Conservation (phyloP, 331 rosid genomes). For the Malus hybrid region DNA sequence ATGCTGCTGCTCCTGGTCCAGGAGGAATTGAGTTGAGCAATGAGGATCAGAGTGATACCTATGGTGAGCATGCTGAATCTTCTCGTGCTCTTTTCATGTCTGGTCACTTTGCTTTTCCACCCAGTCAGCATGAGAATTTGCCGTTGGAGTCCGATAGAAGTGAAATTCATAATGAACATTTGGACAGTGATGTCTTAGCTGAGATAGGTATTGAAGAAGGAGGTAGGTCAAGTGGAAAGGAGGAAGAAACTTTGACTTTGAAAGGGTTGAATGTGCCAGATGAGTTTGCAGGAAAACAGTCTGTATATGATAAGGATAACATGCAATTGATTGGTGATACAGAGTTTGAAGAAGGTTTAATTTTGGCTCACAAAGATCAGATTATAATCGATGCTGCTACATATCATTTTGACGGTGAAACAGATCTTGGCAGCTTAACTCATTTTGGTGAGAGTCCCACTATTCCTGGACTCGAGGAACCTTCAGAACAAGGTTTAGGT, state of each 20-base stretch:
- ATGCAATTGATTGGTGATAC: constrained; percentile 27
- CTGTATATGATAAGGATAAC: constrained; percentile 22
- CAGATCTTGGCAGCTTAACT: constrained; percentile 25
- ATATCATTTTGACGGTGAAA: constrained; percentile 47
- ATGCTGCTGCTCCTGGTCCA: constrained; percentile 84
- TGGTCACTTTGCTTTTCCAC: constrained; percentile 81
- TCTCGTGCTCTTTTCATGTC: constrained; percentile 76
- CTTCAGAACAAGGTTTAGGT: constrained; percentile 30
- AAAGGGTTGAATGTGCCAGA: constrained; percentile 48
- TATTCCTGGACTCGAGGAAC: constrained; percentile 32
- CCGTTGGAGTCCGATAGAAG: constrained; percentile 54
- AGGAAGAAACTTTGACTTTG: constrained; percentile 40
- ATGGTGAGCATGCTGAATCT: constrained; percentile 54
- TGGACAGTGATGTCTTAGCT: constrained; percentile 30
- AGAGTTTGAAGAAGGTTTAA: constrained; percentile 56
- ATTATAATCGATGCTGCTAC: constrained; percentile 33
- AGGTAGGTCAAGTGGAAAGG: constrained; percentile 46
- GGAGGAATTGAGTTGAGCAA: constrained; percentile 40
- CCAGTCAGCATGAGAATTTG: constrained; percentile 67
- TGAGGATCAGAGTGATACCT: constrained; percentile 25
- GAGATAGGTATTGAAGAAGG: constrained; percentile 32
- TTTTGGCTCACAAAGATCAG: constrained; percentile 38
- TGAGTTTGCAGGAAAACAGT: constrained; percentile 36
- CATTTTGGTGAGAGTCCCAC: constrained; percentile 32
- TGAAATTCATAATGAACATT: constrained; percentile 35